These are phyloP conservation scores for Sarocladium strictum DNA, from an alignment of 2,329 filamentous ascomycete species.

Conservation along the genomic window DNA sequence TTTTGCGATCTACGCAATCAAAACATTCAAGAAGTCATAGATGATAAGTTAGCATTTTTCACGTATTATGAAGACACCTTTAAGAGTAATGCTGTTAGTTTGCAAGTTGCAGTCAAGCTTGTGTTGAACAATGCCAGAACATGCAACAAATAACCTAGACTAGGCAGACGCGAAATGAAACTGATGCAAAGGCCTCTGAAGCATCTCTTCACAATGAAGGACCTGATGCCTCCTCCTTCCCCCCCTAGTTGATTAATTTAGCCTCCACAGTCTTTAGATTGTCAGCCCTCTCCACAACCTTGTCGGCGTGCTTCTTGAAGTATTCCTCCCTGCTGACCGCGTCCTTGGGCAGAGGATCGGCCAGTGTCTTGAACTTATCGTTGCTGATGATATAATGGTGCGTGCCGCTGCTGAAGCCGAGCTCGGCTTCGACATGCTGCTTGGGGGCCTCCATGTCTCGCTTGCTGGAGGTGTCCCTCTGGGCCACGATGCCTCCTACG, in stretches of 20 bases:
- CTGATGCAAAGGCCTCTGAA: background rate
- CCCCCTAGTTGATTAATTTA: background rate
- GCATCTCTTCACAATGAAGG: background rate
- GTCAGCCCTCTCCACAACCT: conserved; percentile 2
- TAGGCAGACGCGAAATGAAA: background rate
- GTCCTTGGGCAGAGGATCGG: conserved; percentile 1
- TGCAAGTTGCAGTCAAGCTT: background rate
- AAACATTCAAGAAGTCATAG: background rate
- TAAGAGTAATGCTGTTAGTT: background rate
- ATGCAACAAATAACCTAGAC: background rate
- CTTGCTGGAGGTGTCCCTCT: background rate
- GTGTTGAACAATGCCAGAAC: background rate
- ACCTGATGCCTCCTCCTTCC: background rate
- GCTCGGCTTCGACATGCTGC: conserved; percentile 2
- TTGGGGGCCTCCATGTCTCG: background rate
- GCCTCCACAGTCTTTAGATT: conserved; percentile 1
- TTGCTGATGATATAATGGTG: conserved; percentile 5
- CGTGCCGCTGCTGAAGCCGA: conserved; percentile 2
- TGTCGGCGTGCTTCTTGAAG: conserved; percentile 4
- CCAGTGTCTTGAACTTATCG: conserved; percentile 2
- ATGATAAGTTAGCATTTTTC: background rate
- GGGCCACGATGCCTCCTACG: background rate
- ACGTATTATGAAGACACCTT: background rate
- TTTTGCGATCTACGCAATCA: background rate
- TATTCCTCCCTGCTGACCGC: conserved; percentile 3